Evolutionary conservation across 345 rosid species (phyloP), one percentile per base, ranked within the genome.

Genomic region (Pistacia atlantica): DNA sequence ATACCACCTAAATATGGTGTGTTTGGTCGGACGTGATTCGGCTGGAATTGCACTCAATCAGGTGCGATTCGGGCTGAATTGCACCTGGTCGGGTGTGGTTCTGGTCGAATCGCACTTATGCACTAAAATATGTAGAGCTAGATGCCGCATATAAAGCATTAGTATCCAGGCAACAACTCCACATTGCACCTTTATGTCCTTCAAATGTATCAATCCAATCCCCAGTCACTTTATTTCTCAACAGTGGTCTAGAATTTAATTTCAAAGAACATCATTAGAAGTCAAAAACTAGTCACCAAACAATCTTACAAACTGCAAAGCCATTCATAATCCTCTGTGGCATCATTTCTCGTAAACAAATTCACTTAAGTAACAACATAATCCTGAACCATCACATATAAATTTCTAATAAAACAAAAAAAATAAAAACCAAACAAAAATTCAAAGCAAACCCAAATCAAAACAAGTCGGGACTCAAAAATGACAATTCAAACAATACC

Each of bases 181-280:
- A 97, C 73, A 97, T 97, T 16, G 97, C 97, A 80, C 99, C 99
- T 79, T 97, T 97, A 62, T 97, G 98, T 56, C 99, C 99, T 85
- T 91, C 96, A 88, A 97, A 97, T 46, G 99, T 97, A 56, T 97
- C 98, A 59, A 97, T 90, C 99, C 98, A 97, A 59, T 97, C 99
- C 72, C 98, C 99, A 71, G 97, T 97, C 90, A 94, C 99, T 70
- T 97, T 98, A 83, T 97, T 97, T 84, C 99, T 92, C 87, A 94
- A 78, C 99, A 97, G 91, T 37, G 98, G 99, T 60, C 83, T 94
- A 67, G 97, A 91, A 88, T 97, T 98, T 97, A 81, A 77, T 17
- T 74, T 46, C 77, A 86, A 22, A 67, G 63, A 62, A 45, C 45
- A 63, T 62, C 54, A 42, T 38, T 49, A 49, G 18, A 18, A 28